Base-by-base conservation (phyloP, 495 filamentous ascomycete genomes). In the Daldinia childiae region DNA sequence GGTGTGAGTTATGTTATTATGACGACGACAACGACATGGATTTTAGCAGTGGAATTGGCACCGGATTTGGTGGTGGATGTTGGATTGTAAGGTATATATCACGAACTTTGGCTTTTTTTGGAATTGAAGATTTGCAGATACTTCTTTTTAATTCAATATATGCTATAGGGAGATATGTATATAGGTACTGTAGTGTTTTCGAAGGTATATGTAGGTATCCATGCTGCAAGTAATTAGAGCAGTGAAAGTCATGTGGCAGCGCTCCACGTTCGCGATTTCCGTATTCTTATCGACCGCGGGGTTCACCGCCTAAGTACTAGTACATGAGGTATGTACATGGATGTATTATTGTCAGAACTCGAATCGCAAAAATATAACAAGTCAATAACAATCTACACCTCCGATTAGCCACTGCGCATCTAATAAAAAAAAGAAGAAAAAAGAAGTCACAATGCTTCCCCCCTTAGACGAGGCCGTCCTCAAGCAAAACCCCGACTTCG, bases 401-500 rank as follows among this genome's bases (percentile, higher is more conserved):
- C 8, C 8, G 30, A 21, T 36, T 36, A 36, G 11, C 0, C 2
- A 3, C 2, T 48, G 43, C 43, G 19, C 19, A 5, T 24, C 7
- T 24, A 24, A 48, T 9, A 24, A 48, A 75, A 58, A 38, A 65
- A 51, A 30, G n/a, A n/a, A n/a, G n/a, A n/a, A n/a, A 24, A 48
- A 75, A 58, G 34, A 65, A 51, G 27, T 27, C 51, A 84, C 64
- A 36, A 92, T 92, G 90, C 79, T 92, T 3, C 89, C 90, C 0
- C 89, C 88, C 6, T 83, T 91, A 57, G 89, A 92, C 32, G 84
- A 87, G 27, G 75, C 82, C 0, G 83, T 92, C 52, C 79, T 92
- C 1, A 80, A 87, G 56, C 82, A 81, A 29, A 92, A 91, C 63
- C 89, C 89, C 24, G 82, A 88, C 51, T 92, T 92, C 68, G 87